Evolutionary conservation across 2,329 filamentous ascomycete species (phyloP).

Genomic region (Trichoderma lentiforme): DNA sequence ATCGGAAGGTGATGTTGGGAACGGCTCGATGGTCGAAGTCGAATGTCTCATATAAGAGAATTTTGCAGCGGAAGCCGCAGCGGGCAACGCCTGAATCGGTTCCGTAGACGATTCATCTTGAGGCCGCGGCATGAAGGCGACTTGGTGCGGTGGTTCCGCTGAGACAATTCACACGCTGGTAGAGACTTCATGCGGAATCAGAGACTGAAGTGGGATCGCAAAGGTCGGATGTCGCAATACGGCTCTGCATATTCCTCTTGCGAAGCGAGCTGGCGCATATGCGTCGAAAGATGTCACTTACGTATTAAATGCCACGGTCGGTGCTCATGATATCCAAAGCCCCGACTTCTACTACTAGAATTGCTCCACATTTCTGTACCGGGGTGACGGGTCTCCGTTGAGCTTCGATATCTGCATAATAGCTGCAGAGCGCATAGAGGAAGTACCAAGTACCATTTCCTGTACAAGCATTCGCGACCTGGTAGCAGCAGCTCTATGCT

Average conservation of each 20-base stretch:
- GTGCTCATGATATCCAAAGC: conserved; percentile 10
- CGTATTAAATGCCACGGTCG: conserved; percentile 2
- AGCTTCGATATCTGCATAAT: conserved; percentile 26
- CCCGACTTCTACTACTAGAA: conserved; percentile 2
- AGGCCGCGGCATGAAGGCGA: conserved; percentile 64
- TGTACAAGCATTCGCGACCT: not conserved
- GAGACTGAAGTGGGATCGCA: conserved; percentile 21
- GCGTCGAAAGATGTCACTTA: conserved; percentile 2
- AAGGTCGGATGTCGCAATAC: conserved; percentile 22
- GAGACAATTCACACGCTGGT: conserved; percentile 11
- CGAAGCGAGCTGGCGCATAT: not conserved
- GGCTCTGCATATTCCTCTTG: conserved; percentile 31
- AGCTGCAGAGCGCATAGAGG: not conserved
- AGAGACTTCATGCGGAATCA: conserved; percentile 21
- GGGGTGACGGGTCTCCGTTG: conserved; percentile 14
- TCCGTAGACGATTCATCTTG: conserved; percentile 62
- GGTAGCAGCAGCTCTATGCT: not conserved
- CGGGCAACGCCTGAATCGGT: conserved; percentile 66
- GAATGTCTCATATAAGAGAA: conserved; percentile 61
- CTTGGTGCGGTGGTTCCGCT: conserved; percentile 23
- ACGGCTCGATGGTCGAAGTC: conserved; percentile 47
- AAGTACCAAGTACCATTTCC: not conserved
- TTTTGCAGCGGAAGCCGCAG: conserved; percentile 58
- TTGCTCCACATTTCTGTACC: conserved; percentile 21
- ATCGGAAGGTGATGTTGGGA: conserved; percentile 50